These are phyloP conservation scores for Fimicolochytrium jonesii DNA, from an alignment of 192 early-diverging fungal genomes.

Conservation along the genomic window DNA sequence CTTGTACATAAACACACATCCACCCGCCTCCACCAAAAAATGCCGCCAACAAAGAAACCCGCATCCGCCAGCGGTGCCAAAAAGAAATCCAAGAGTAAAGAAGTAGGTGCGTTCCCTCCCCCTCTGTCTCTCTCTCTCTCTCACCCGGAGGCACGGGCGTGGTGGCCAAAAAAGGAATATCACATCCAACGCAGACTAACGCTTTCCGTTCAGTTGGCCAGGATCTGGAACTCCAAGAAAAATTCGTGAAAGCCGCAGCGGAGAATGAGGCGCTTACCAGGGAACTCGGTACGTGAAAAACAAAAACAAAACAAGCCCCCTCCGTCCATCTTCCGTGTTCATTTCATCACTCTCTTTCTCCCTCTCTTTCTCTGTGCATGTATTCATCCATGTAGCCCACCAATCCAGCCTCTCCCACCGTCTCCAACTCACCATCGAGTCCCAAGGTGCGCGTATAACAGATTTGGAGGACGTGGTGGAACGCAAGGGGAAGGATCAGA, in stretches of 20 bases:
- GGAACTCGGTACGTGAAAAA: slow-evolving; percentile 46
- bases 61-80: slow-evolving; percentile 21
- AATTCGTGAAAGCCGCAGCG: slow-evolving; percentile 33
- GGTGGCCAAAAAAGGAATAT: too few relatives aligned
- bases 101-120: not conserved
- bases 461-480: slow-evolving; percentile 40
- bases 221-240: slow-evolving; percentile 34
- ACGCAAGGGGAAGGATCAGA: slow-evolving; percentile 33
- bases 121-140: not conserved
- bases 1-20: too few relatives aligned
- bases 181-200: too few relatives aligned
- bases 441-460: slow-evolving; percentile 32
- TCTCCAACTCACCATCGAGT: slow-evolving; percentile 15
- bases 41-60: slow-evolving; percentile 72
- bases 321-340: too few relatives aligned
- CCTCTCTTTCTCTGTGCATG: too few relatives aligned
- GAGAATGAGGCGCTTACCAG: slow-evolving; percentile 36
- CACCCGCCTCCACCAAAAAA: slow-evolving; percentile 24
- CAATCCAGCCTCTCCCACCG: slow-evolving; percentile 29
- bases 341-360: too few relatives aligned
- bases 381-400: too few relatives aligned
- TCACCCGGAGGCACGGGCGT: too few relatives aligned
- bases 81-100: slow-evolving; percentile 19
- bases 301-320: too few relatives aligned
- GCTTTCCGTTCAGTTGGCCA: too few relatives aligned